Conservation (phyloP, 1,284 basidiomycete species). For the Ganoderma resinaceum region DNA sequence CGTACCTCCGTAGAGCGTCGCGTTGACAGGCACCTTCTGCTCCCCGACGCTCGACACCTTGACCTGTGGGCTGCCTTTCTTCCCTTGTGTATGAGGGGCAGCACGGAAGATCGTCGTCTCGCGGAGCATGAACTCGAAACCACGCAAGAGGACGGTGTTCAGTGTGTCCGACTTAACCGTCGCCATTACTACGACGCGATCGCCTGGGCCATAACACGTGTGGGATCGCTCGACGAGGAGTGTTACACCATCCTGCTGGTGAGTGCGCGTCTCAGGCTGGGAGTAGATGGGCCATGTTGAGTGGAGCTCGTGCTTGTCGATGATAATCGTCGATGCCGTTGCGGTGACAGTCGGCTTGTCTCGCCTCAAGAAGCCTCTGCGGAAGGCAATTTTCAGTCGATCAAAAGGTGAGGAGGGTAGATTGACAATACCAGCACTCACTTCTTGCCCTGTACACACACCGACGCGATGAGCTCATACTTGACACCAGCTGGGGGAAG, state of each 20-base stretch:
- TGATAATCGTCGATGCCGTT: constrained; percentile 70
- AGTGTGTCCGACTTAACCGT: constrained; percentile 74
- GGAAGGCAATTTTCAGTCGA: background rate
- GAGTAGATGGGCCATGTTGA: constrained; percentile 90
- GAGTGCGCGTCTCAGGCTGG: constrained; percentile 76
- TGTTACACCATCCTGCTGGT: constrained; percentile 69
- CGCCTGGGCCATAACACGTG: constrained; percentile 85
- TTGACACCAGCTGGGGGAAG: constrained; percentile 69
- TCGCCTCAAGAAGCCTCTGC: constrained; percentile 78
- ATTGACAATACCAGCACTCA: constrained; percentile 41
- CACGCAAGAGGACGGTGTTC: constrained; percentile 70
- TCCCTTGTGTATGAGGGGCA: constrained; percentile 58
- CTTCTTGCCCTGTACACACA: constrained; percentile 86
- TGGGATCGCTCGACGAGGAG: constrained; percentile 78
- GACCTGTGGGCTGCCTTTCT: constrained; percentile 64
- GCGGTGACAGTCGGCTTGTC: constrained; percentile 66
- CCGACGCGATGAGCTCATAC: constrained; percentile 86
- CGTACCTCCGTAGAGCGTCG: constrained; percentile 71
- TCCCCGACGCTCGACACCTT: constrained; percentile 62
- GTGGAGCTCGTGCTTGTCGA: constrained; percentile 90
- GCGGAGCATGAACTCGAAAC: constrained; percentile 80
- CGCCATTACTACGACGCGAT: constrained; percentile 76
- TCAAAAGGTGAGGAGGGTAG: background rate
- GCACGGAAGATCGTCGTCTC: constrained; percentile 77
- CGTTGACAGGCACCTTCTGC: constrained; percentile 74